Evolutionary conservation across 2,329 filamentous ascomycete species (phyloP).

Genomic region (Hymenotorrendiella dingleyae): DNA sequence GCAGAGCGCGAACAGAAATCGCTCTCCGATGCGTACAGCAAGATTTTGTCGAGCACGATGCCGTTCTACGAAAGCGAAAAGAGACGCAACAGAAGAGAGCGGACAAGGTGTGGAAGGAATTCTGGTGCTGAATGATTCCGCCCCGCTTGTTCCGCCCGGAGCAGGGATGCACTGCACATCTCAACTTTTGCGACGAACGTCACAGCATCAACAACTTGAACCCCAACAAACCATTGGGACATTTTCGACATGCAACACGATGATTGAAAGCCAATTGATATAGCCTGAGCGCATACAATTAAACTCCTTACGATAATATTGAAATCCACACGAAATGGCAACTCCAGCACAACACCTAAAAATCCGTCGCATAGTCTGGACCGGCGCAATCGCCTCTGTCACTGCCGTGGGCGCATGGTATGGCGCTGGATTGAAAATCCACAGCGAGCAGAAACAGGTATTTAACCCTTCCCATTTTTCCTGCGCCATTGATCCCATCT

Average conservation of each 20-base stretch:
- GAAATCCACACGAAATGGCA: no score
- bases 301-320: no score
- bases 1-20: no score
- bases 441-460: conserved; percentile 47
- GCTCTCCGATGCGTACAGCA: no score
- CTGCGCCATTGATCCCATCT: no score
- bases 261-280: not conserved
- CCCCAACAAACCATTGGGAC: no score
- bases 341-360: conserved; percentile 26
- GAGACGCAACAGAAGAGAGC: conserved; percentile 12
- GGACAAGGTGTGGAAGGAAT: conserved; percentile 14
- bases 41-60: conserved; percentile 8
- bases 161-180: no score
- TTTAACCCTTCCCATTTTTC: conserved; percentile 7
- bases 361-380: conserved; percentile 45
- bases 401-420: conserved; percentile 53
- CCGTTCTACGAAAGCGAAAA: conserved; percentile 10
- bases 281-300: not conserved
- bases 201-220: no score
- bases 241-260: not conserved
- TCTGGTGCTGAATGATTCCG: conserved; percentile 13
- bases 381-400: conserved; percentile 47
- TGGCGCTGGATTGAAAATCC: conserved; percentile 52
- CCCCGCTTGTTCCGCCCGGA: no score
- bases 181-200: no score